Evolutionary conservation across 2,329 filamentous ascomycete species (phyloP).

Genomic region (Monascus ruber): DNA sequence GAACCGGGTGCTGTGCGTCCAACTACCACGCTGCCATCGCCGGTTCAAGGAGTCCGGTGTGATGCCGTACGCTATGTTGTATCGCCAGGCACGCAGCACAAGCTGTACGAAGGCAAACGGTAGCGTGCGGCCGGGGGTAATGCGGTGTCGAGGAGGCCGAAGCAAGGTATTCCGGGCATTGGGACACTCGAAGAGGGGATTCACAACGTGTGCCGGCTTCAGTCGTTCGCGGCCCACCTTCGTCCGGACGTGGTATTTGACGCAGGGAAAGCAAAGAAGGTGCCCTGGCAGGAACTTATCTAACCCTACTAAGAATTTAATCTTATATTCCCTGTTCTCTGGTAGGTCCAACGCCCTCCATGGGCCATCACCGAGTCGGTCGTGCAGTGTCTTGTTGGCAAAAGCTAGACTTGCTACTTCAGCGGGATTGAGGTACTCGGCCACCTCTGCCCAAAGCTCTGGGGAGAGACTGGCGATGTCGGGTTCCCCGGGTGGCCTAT

Average conservation of each 20-base stretch:
- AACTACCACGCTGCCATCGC: slow-evolving; percentile 44
- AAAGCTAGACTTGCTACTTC: slow-evolving; percentile 41
- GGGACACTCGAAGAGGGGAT: slow-evolving; percentile 47
- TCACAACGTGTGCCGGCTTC: slow-evolving; percentile 42
- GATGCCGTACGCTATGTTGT: slow-evolving; percentile 39
- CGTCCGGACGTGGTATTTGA: slow-evolving; percentile 43
- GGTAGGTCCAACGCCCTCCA: slow-evolving; percentile 31
- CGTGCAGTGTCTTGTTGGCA: slow-evolving; percentile 36
- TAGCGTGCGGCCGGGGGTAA: slow-evolving; percentile 44
- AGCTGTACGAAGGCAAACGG: slow-evolving; percentile 51
- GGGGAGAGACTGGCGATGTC: slow-evolving; percentile 36
- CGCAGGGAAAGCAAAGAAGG: slow-evolving; percentile 49
- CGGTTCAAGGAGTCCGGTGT: slow-evolving; percentile 36
- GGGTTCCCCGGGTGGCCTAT: slow-evolving; percentile 25
- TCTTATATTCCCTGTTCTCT: slow-evolving; percentile 35
- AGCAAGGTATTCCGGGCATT: slow-evolving; percentile 38
- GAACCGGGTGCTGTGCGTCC: slow-evolving; percentile 46
- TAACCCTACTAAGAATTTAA: slow-evolving; percentile 41
- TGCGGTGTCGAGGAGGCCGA: slow-evolving; percentile 39
- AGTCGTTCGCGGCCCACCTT: slow-evolving; percentile 43
- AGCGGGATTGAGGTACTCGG: slow-evolving; percentile 30
- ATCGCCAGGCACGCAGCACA: slow-evolving; percentile 38
- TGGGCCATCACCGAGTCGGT: slow-evolving; percentile 30
- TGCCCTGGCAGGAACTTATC: slow-evolving; percentile 43
- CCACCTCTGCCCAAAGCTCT: slow-evolving; percentile 36